A percentile compares a stretch with the other conserved stretches of the same genome.
These are phyloP conservation scores for Oryza rufipogon DNA, from an alignment of 176 grass and related monocot species.

Conservation along the genomic window DNA sequence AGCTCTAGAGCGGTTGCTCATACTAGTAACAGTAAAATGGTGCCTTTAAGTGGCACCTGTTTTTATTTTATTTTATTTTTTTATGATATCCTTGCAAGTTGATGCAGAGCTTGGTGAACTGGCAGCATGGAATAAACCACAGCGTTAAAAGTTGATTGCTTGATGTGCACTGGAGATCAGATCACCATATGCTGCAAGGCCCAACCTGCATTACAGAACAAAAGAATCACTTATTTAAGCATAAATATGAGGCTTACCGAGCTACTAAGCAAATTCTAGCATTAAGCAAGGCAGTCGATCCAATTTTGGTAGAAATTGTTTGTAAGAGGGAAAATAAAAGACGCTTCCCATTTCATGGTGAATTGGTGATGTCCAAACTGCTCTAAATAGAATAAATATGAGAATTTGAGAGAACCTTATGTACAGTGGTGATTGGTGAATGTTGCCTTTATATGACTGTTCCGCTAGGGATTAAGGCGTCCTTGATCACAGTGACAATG, in stretches of 20 bases:
- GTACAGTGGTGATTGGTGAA: constrained; percentile 25
- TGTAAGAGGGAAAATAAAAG: not conserved
- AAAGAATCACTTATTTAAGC: not conserved
- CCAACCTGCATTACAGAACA: constrained; percentile 27
- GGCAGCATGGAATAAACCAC: constrained; percentile 23
- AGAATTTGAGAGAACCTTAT: constrained; percentile 41
- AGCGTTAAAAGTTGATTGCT: not conserved
- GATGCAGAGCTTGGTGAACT: constrained; percentile 29
- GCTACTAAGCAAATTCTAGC: not conserved
- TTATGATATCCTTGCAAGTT: constrained; percentile 1
- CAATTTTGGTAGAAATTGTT: not conserved
- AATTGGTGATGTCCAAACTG: not conserved
- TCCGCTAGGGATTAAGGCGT: constrained; percentile 79
- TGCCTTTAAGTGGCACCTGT: constrained; percentile 19
- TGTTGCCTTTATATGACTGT: constrained; percentile 67
- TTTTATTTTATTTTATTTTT: constrained; percentile 41
- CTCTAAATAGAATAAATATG: not conserved
- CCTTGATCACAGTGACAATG: constrained; percentile 90
- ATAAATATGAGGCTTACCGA: not conserved
- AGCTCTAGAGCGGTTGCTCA: constrained; percentile 29
- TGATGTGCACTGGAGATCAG: constrained; percentile 3
- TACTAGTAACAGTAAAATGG: constrained; percentile 29
- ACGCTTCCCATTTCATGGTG: not conserved
- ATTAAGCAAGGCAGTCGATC: constrained; percentile 5
- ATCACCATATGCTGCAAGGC: constrained; percentile 23